phyloP scores from a whole-genome alignment of 225 moss, liverwort and hornwort species.

The Bryum argenteum region DNA sequence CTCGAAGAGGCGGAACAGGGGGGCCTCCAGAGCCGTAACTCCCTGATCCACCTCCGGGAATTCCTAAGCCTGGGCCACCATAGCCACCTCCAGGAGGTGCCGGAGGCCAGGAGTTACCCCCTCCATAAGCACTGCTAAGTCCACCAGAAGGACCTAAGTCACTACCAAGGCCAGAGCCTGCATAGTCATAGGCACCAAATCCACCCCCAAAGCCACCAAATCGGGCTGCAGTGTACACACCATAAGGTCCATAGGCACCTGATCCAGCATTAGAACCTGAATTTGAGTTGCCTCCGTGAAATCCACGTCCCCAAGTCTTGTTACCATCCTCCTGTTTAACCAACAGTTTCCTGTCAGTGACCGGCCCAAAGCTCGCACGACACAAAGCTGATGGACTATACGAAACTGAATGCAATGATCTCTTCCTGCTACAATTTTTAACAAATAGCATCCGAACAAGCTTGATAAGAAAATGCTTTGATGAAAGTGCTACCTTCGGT shows the following conservation, averaged over 20 bases:
- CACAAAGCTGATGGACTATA: slow-evolving; percentile 6
- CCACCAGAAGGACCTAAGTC: slow-evolving; percentile 80
- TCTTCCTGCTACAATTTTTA: slow-evolving; percentile 9
- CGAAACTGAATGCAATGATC: not conserved
- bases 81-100: slow-evolving; percentile 74
- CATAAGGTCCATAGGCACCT: slow-evolving; percentile 92
- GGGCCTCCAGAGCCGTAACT: slow-evolving; percentile 62
- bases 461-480: not conserved
- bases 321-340: slow-evolving; percentile 77
- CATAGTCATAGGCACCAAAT: slow-evolving; percentile 88
- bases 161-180: slow-evolving; percentile 78
- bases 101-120: slow-evolving; percentile 83
- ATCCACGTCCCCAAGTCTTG: slow-evolving; percentile 89
- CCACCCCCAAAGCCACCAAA: slow-evolving; percentile 94
- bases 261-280: slow-evolving; percentile 55
- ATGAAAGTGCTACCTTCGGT: slow-evolving; percentile 61
- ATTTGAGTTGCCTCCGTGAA: slow-evolving; percentile 62
- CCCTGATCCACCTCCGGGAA: slow-evolving; percentile 73
- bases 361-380: slow-evolving; percentile 11
- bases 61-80: slow-evolving; percentile 80
- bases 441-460: not conserved
- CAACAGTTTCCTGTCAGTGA: slow-evolving; percentile 20
- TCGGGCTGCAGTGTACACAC: slow-evolving; percentile 89
- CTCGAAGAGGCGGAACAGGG: slow-evolving; percentile 71
- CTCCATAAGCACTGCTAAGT: slow-evolving; percentile 74